Conservation (phyloP, 352 stramenopile genomes). For the Phytopythium ostracodes region DNA sequence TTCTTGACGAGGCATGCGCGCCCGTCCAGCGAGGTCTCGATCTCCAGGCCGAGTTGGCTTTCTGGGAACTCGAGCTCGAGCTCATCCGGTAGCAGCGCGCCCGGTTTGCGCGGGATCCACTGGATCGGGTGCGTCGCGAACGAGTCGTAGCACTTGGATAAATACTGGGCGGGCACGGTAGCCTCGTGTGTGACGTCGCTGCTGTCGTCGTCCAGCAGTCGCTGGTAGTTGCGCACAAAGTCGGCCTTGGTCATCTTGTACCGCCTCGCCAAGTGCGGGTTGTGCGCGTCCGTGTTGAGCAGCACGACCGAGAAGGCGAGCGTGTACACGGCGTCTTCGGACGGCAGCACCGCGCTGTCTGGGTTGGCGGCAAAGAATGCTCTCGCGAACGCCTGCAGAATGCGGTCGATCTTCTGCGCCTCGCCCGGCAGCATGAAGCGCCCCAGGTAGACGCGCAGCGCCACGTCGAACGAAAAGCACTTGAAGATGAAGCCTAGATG, state of each 20-base stretch:
- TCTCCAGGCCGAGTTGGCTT: constrained; percentile 52
- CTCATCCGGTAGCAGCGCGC: constrained; percentile 41
- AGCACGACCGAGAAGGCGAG: constrained; percentile 74
- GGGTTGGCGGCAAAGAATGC: constrained; percentile 61
- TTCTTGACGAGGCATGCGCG: constrained; percentile 64
- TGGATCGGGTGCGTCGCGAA: constrained; percentile 57
- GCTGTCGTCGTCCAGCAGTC: constrained; percentile 23
- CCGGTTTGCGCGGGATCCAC: constrained; percentile 49
- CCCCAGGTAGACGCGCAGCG: constrained; percentile 66
- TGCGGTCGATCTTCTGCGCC: constrained; percentile 85
- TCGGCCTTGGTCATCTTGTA: constrained; percentile 76
- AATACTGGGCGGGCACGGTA: constrained; percentile 39
- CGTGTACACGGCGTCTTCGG: constrained; percentile 74
- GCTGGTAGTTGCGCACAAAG: constrained; percentile 75
- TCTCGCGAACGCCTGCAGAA: constrained; percentile 73
- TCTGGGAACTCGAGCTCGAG: constrained; percentile 65
- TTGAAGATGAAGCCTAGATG: constrained; percentile 54
- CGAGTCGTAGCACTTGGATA: constrained; percentile 61
- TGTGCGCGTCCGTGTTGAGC: constrained; percentile 81
- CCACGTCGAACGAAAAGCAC: constrained; percentile 54
- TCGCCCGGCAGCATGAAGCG: constrained; percentile 68
- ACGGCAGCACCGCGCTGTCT: constrained; percentile 42
- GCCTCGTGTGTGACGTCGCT: constrained; percentile 21
- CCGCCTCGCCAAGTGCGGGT: constrained; percentile 48
- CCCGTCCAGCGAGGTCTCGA: constrained; percentile 75